Conservation (phyloP, 2,329 filamentous ascomycete genomes). For the Dothiorella sarmentorum region DNA sequence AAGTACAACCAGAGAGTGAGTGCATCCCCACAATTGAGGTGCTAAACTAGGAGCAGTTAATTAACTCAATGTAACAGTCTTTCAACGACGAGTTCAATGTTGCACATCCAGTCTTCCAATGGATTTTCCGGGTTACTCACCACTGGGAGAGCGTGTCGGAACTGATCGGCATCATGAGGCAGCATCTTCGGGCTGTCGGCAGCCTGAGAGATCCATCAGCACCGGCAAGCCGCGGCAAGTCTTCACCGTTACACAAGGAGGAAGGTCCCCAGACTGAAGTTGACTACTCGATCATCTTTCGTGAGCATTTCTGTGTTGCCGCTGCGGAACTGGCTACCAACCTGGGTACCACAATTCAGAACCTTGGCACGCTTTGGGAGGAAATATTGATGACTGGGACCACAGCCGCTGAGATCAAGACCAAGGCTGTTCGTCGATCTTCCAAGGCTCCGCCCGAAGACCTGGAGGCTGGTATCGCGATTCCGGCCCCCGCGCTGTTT, state of each 20-base stretch:
- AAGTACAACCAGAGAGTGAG: constrained; percentile 29
- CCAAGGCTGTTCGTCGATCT: neutral
- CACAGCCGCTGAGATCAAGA: constrained; percentile 17
- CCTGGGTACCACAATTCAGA: constrained; percentile 60
- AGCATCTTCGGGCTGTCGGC: constrained; percentile 58
- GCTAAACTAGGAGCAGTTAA: no score
- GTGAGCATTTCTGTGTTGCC: constrained; percentile 78
- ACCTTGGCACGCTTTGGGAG: constrained; percentile 69
- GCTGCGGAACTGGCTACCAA: constrained; percentile 69
- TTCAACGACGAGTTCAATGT: constrained; percentile 73
- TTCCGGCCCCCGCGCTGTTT: constrained; percentile 40
- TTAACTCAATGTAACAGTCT: constrained; percentile 37
- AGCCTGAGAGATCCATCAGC: constrained; percentile 32
- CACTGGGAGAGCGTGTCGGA: constrained; percentile 70
- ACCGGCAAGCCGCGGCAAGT: constrained; percentile 26
- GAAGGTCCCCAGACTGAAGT: constrained; percentile 56
- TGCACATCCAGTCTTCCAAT: constrained; percentile 76
- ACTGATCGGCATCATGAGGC: constrained; percentile 68
- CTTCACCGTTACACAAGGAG: constrained; percentile 19
- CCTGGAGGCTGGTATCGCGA: constrained; percentile 36
- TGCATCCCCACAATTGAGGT: no score
- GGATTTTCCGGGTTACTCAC: constrained; percentile 78
- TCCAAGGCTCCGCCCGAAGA: constrained; percentile 28
- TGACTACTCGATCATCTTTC: constrained; percentile 73
- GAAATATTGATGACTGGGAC: constrained; percentile 67